Conservation (phyloP, 306 rosid species). For the Fragaria iinumae region DNA sequence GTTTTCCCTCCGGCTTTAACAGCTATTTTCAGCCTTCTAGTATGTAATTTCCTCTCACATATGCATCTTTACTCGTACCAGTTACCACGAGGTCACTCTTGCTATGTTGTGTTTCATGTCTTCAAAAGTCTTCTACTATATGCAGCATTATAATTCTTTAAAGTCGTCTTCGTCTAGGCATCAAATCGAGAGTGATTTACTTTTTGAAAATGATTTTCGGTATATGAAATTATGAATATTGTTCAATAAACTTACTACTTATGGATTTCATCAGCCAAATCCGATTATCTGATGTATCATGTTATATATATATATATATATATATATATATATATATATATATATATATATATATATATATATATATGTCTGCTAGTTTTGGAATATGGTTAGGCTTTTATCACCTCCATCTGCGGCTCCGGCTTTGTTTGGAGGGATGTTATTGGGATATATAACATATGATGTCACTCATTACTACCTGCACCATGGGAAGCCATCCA, state of each 20-base stretch:
- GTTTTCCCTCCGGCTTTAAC: conserved; percentile 94
- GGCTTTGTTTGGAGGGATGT: conserved; percentile 34
- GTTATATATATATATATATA: no score
- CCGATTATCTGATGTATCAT: not conserved
- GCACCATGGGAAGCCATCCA: conserved; percentile 41
- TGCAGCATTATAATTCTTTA: no score
- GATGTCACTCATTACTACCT: conserved; percentile 38
- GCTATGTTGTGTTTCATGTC: no score
- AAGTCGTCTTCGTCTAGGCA: no score
- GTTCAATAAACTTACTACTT: not conserved
- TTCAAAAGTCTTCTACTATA: no score
- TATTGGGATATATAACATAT: conserved; percentile 37
- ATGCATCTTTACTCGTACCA: no score
- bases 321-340: no score
- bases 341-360: no score
- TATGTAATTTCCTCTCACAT: conserved; percentile 32
- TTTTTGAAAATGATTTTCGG: no score
- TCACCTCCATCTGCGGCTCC: conserved; percentile 29
- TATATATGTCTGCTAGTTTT: not conserved
- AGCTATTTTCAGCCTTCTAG: conserved; percentile 68
- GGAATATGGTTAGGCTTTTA: conserved; percentile 27
- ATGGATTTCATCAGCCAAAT: not conserved
- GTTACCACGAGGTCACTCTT: no score
- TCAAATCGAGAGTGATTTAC: not conserved
- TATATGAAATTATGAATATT: not conserved